Conservation (phyloP, 1,284 basidiomycete species). For the Bjerkandera adusta region DNA sequence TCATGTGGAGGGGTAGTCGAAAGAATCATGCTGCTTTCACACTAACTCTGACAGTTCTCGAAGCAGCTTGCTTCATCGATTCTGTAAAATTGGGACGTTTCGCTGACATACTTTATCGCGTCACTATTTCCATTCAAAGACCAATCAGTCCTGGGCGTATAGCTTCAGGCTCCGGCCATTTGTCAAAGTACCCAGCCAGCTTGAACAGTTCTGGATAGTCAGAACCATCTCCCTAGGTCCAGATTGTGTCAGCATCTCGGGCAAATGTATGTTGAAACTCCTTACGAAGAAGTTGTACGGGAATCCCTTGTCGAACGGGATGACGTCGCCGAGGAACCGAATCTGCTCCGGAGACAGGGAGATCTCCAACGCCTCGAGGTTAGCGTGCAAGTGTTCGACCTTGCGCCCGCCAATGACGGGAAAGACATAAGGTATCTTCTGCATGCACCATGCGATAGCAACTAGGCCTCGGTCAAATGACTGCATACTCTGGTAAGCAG, state of each 20-base stretch:
- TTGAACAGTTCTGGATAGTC: conserved; percentile 11
- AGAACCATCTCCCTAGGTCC: conserved; percentile 16
- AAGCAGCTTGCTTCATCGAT: no score
- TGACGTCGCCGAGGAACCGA: conserved; percentile 18
- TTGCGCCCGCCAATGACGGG: conserved; percentile 25
- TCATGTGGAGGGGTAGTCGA: no score
- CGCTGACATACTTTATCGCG: no score
- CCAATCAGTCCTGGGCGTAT: no score
- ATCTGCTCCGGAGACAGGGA: conserved; percentile 20
- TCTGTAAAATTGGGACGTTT: no score
- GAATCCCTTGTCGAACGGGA: conserved; percentile 22
- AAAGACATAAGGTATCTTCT: conserved; percentile 23
- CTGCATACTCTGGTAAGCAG: neutral
- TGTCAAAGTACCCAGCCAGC: conserved; percentile 16
- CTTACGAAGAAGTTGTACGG: conserved; percentile 9
- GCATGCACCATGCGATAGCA: conserved; percentile 25
- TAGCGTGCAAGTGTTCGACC: conserved; percentile 21
- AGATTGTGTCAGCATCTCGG: neutral
- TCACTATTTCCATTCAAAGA: no score
- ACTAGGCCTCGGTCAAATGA: conserved; percentile 11
- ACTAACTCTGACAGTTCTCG: no score
- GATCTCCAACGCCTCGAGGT: conserved; percentile 23
- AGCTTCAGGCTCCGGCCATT: conserved; percentile 16
- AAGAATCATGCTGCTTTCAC: no score
- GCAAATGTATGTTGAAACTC: neutral